Conservation (phyloP, 768 basidiomycete genomes). For the Boletus subparvulus region DNA sequence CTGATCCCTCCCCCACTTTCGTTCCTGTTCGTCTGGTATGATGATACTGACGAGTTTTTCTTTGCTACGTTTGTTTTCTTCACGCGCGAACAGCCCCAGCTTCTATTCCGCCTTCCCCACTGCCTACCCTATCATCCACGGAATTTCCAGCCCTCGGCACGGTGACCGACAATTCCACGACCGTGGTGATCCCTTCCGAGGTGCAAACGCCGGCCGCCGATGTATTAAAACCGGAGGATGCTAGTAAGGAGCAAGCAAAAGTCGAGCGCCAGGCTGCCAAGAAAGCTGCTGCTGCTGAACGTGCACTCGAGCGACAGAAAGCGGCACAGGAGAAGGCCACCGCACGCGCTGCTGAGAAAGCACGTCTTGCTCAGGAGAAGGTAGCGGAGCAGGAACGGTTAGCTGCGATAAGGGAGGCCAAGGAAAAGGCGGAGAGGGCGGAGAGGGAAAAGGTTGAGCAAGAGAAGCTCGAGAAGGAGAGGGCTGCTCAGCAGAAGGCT, state of each 20-base stretch:
- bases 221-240: constrained; percentile 32
- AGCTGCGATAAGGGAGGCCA: constrained; percentile 38
- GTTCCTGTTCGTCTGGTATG: constrained; percentile 42
- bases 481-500: constrained; percentile 28
- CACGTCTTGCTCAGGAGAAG: constrained; percentile 53
- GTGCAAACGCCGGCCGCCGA: constrained; percentile 20
- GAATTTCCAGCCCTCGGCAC: constrained; percentile 72
- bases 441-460: constrained; percentile 38
- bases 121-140: constrained; percentile 55
- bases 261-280: constrained; percentile 63
- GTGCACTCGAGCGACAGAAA: constrained; percentile 59
- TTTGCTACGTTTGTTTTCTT: constrained; percentile 22
- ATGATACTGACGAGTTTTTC: constrained; percentile 42
- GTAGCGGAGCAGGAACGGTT: constrained; percentile 52
- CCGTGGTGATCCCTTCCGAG: constrained; percentile 16
- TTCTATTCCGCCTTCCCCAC: constrained; percentile 39
- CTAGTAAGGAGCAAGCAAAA: constrained; percentile 51
- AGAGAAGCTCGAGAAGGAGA: constrained; percentile 43
- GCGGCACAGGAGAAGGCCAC: constrained; percentile 58
- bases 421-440: constrained; percentile 37
- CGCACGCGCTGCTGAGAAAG: constrained; percentile 50
- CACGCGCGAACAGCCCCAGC: constrained; percentile 35
- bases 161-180: constrained; percentile 11
- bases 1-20: constrained; percentile 42
- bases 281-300: constrained; percentile 61